Evolutionary conservation across 164 flowering plant species (phyloP).

Genomic region (Dillenia turbinata): DNA sequence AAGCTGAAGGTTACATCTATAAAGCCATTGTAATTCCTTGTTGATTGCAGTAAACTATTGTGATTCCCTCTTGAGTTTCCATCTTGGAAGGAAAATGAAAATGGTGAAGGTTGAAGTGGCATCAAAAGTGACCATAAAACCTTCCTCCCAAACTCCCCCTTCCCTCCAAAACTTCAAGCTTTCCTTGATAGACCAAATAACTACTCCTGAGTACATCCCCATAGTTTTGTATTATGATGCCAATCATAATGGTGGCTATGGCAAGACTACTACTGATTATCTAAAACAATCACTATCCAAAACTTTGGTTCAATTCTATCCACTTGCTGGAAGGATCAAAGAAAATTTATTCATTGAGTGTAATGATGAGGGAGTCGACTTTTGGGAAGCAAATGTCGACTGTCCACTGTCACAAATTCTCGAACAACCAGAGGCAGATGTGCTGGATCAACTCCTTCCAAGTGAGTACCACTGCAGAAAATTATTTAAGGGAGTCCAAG

Average conservation of each 20-base stretch:
- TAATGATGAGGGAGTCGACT: constrained; percentile 28
- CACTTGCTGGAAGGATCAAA: constrained; percentile 33
- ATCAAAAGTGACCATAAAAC: constrained; percentile 27
- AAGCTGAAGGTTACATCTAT: too few relatives aligned
- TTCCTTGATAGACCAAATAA: constrained; percentile 44
- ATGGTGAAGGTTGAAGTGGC: constrained; percentile 26
- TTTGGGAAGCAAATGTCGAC: constrained; percentile 16
- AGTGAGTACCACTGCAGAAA: background rate
- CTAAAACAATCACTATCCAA: constrained; percentile 23
- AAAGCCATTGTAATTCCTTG: too few relatives aligned
- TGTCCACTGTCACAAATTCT: constrained; percentile 10
- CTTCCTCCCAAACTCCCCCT: constrained; percentile 40
- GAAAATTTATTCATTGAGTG: constrained; percentile 26
- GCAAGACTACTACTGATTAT: background rate
- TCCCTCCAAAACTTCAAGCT: constrained; percentile 28
- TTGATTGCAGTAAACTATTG: too few relatives aligned
- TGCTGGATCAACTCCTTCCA: constrained; percentile 27
- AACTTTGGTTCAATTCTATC: constrained; percentile 29
- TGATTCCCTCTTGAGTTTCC: too few relatives aligned
- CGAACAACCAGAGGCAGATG: constrained; percentile 12
- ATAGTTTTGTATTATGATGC: constrained; percentile 28
- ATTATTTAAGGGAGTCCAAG: background rate
- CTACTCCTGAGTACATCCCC: constrained; percentile 29
- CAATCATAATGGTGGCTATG: background rate
- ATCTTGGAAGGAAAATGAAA: too few relatives aligned